These are phyloP conservation scores for Geotrichum histeridarum DNA, from an alignment of 1,139 yeast species.

Conservation along the genomic window DNA sequence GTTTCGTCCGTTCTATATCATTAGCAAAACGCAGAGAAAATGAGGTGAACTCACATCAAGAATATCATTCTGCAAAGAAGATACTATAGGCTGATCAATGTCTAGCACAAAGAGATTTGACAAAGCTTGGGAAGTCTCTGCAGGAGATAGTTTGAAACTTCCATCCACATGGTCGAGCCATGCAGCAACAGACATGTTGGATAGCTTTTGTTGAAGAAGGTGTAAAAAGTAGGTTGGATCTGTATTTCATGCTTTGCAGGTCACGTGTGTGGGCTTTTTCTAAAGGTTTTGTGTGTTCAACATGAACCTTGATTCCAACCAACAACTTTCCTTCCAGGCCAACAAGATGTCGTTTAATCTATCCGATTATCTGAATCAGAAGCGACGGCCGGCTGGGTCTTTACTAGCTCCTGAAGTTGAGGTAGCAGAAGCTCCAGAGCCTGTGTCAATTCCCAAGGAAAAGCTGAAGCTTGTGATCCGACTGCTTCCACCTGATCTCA, in stretches of 20 bases:
- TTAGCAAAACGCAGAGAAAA: neutral
- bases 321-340: neutral
- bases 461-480: slow-evolving; percentile 37
- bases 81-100: slow-evolving; percentile 30
- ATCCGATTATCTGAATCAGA: neutral
- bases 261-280: neutral
- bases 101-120: slow-evolving; percentile 30
- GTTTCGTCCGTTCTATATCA: slow-evolving; percentile 22
- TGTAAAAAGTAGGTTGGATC: slow-evolving; percentile 2
- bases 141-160: slow-evolving; percentile 14
- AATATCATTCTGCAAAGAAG: slow-evolving; percentile 35
- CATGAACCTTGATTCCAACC: neutral
- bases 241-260: neutral
- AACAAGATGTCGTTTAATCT: neutral
- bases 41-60: slow-evolving; percentile 23
- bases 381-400: neutral
- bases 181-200: slow-evolving; percentile 26
- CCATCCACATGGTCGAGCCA: slow-evolving; percentile 27
- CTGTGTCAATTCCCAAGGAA: slow-evolving; percentile 8
- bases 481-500: slow-evolving; percentile 39
- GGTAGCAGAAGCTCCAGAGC: neutral
- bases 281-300: neutral
- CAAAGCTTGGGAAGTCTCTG: slow-evolving; percentile 20
- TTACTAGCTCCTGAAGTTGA: neutral
- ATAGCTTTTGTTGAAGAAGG: neutral